Base-by-base conservation (phyloP, 129 eudicot genomes). In the Ambrosia trifida region DNA sequence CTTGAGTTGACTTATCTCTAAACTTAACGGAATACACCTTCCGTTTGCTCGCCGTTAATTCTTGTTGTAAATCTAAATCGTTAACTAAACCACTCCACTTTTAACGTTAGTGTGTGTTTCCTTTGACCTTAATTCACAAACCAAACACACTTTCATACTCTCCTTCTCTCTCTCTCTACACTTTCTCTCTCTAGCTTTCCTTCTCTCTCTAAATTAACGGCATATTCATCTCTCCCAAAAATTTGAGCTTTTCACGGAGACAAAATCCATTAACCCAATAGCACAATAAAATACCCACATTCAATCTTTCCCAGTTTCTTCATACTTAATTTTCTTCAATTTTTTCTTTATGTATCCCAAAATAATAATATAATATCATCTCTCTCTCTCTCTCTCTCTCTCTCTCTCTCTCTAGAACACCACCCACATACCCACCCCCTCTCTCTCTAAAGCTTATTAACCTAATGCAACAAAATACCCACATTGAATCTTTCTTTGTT, bases 181-280 rank as follows among this genome's bases (percentile, higher is more conserved):
- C 54, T 49, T 49, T 49, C 19, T 49, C 54, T 49, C 54, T 49
- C 54, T 49, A 49, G 54, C 20, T 49, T 49, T 49, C 54, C 19
- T 49, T 12, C 11, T 5, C 65, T 59, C 70, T 62, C 77, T 70
- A n/a, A 52, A 70, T 52, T 63, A 78, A 64, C 82, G 82, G 77
- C 82, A 78, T 78, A 64, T 78, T 78, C 67, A 78, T 64, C 77
- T 64, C 81, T 64, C 82, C 72, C 63, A 36, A 50, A 70, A 52
- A 52, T 8, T 50, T 41, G 77, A 63, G 67, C 77, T 78, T 78
- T 78, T 57, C 73, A 54, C 72, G 77, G 72, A 54, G 31, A 44
- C 82, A 78, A 20, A 70, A 70, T 78, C 72, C 72, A 61, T 78
- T 54, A n/a, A 51, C 53, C 67, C 67, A 52, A 62, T 41, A 61